phyloP scores from a whole-genome alignment of 176 grass and related monocot species.

The Panicum miliaceum region DNA sequence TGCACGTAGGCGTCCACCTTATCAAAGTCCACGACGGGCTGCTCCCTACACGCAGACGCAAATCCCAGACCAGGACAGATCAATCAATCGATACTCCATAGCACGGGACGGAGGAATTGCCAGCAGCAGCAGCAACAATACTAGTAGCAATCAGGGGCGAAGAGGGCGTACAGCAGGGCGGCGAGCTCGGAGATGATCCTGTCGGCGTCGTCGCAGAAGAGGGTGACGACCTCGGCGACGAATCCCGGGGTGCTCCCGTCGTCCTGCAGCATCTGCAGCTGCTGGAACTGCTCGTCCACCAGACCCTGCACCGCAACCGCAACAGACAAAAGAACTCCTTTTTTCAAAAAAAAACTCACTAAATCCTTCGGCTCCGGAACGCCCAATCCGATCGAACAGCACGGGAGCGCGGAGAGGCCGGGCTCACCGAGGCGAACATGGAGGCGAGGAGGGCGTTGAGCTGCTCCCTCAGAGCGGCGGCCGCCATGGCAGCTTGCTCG shows the following conservation, averaged over 20 bases:
- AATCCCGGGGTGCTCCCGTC: slow-evolving; percentile 65
- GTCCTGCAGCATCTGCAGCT: slow-evolving; percentile 84
- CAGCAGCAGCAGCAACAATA: neutral
- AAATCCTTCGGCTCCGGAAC: neutral
- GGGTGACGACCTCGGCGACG: slow-evolving; percentile 69
- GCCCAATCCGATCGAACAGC: neutral
- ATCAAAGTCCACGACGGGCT: slow-evolving; percentile 65
- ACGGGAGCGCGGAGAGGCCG: neutral
- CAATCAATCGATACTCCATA: neutral
- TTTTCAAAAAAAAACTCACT: neutral
- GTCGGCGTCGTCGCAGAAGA: slow-evolving; percentile 78
- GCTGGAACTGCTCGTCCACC: slow-evolving; percentile 86
- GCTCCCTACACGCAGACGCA: slow-evolving; percentile 45
- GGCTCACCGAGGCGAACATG: slow-evolving; percentile 60
- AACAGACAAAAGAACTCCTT: neutral
- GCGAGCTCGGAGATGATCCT: slow-evolving; percentile 65
- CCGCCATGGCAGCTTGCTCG: slow-evolving; percentile 42
- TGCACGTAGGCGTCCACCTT: slow-evolving; percentile 82
- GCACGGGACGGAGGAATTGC: neutral
- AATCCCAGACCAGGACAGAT: neutral
- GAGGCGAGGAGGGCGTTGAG: slow-evolving; percentile 54
- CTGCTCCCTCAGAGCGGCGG: slow-evolving; percentile 56
- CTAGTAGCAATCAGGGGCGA: neutral
- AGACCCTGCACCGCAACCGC: slow-evolving; percentile 51
- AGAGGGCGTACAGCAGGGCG: slow-evolving; percentile 50